Evolutionary conservation across 192 early-diverging fungal species (phyloP).

Genomic region (Backusella psychrophila): DNA sequence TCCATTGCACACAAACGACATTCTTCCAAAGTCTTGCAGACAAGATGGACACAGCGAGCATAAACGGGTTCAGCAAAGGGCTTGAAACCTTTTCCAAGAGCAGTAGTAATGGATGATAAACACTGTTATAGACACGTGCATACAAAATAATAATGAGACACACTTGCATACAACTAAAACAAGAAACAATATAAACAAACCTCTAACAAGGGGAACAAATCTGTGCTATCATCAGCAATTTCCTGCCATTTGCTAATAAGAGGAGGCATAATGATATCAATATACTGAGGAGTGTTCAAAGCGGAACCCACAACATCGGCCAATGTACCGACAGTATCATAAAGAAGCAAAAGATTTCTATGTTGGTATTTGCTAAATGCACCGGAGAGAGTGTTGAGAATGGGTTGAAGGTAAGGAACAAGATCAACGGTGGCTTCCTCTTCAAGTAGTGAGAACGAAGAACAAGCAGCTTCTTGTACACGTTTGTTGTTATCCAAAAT

Average conservation of each 20-base stretch:
- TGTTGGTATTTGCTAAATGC: conserved; percentile 93
- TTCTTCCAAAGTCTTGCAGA: conserved; percentile 77
- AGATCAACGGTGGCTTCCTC: conserved; percentile 84
- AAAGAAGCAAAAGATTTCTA: conserved; percentile 94
- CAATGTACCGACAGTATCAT: conserved; percentile 97
- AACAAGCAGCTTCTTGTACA: conserved; percentile 97
- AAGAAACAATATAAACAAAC: conserved; percentile 30
- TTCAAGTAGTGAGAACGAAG: conserved; percentile 93
- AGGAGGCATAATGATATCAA: conserved; percentile 84
- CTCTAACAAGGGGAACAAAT: conserved; percentile 95
- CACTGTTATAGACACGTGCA: conserved; percentile 20
- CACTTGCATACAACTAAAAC: neutral
- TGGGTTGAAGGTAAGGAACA: conserved; percentile 85
- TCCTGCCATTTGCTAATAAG: conserved; percentile 84
- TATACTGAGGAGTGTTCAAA: conserved; percentile 79
- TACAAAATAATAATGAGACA: neutral
- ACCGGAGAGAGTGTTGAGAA: conserved; percentile 76
- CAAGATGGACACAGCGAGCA: conserved; percentile 85
- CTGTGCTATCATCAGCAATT: conserved; percentile 80
- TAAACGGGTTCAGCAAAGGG: conserved; percentile 86
- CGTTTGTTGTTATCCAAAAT: conserved; percentile 96
- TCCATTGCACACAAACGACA: conserved; percentile 53
- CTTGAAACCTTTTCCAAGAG: conserved; percentile 83
- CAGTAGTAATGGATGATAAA: conserved; percentile 56
- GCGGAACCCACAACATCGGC: conserved; percentile 87